Evolutionary conservation across 2,329 filamentous ascomycete genomes (phyloP).

Genomic region (Hymenoscyphus linearis): DNA sequence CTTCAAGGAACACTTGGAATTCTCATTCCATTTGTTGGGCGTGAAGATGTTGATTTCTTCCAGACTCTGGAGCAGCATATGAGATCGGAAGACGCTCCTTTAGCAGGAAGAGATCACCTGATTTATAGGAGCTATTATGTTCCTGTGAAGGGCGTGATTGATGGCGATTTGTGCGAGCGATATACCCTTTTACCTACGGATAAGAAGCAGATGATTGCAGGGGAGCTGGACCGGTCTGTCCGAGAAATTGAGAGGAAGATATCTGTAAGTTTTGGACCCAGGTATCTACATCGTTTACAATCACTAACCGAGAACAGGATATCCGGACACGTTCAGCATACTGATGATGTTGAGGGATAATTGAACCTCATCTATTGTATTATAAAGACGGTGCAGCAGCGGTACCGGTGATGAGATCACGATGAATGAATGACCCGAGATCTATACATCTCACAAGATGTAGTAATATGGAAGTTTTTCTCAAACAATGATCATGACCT

Average conservation of each 20-base stretch:
- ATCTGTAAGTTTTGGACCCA: constrained; percentile 45
- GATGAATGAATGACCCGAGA: constrained; percentile 17
- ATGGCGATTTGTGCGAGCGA: constrained; percentile 92
- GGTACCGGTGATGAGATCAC: constrained; percentile 12
- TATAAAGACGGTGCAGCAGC: constrained; percentile 15
- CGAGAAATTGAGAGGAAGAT: constrained; percentile 96
- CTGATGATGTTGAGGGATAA: constrained; percentile 18
- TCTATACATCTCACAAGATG: constrained; percentile 1
- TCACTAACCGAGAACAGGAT: constrained; percentile 37
- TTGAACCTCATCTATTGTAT: constrained; percentile 20
- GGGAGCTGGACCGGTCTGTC: constrained; percentile 83
- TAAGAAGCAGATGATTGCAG: constrained; percentile 92
- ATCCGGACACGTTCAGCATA: constrained; percentile 54
- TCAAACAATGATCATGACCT: constrained; percentile 12
- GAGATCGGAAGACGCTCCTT: constrained; percentile 76
- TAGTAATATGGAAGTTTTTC: not conserved
- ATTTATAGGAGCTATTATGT: constrained; percentile 96
- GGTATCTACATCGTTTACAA: not conserved
- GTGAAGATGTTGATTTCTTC: constrained; percentile 97
- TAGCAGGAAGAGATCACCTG: constrained; percentile 89
- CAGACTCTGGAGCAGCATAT: constrained; percentile 87
- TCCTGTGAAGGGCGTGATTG: constrained; percentile 92
- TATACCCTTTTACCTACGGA: constrained; percentile 80
- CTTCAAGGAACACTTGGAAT: constrained; percentile 92
- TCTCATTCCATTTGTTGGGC: constrained; percentile 82